phyloP scores from a whole-genome alignment of 2,329 filamentous ascomycete genomes.

The Gaeumannomyces sp. region DNA sequence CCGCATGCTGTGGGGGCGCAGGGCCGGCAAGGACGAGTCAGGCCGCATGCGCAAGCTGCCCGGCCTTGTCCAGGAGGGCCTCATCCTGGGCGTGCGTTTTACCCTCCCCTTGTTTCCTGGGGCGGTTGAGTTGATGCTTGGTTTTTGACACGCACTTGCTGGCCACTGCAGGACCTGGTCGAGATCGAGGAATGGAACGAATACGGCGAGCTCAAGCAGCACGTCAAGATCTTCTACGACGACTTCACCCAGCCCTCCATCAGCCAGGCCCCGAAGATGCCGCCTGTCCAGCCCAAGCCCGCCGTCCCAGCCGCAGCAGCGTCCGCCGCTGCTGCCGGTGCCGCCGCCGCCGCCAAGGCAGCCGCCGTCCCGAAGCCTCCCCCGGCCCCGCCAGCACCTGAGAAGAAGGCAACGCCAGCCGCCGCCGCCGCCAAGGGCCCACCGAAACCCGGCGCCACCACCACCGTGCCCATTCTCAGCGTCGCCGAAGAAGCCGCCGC shows the following conservation, averaged over 20 bases:
- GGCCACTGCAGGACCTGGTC: conserved; percentile 65
- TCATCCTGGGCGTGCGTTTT: conserved; percentile 72
- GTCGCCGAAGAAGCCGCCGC: conserved; percentile 60
- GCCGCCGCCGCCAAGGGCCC: conserved; percentile 15
- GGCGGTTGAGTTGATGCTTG: neutral
- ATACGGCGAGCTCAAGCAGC: conserved; percentile 87
- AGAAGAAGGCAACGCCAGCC: conserved; percentile 19
- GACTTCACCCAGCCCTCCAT: conserved; percentile 53
- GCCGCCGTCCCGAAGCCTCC: conserved; percentile 7
- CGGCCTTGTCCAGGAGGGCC: conserved; percentile 78
- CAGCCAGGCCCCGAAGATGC: conserved; percentile 43
- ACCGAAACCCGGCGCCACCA: conserved; percentile 18
- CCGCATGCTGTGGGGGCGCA: conserved; percentile 79
- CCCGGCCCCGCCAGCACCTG: conserved; percentile 15
- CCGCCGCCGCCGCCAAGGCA: conserved; percentile 11
- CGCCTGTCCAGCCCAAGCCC: conserved; percentile 31
- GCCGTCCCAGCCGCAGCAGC: conserved; percentile 17
- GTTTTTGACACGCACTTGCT: conserved; percentile 11
- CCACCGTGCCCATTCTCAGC: conserved; percentile 41
- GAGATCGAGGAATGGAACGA: conserved; percentile 99
- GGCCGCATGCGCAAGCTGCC: conserved; percentile 72
- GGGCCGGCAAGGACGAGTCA: conserved; percentile 63
- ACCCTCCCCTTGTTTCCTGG: neutral
- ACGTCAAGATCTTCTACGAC: conserved; percentile 65
- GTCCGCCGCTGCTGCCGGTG: conserved; percentile 7